phyloP scores from a whole-genome alignment of 495 filamentous ascomycete genomes.

The Penicillium herquei region DNA sequence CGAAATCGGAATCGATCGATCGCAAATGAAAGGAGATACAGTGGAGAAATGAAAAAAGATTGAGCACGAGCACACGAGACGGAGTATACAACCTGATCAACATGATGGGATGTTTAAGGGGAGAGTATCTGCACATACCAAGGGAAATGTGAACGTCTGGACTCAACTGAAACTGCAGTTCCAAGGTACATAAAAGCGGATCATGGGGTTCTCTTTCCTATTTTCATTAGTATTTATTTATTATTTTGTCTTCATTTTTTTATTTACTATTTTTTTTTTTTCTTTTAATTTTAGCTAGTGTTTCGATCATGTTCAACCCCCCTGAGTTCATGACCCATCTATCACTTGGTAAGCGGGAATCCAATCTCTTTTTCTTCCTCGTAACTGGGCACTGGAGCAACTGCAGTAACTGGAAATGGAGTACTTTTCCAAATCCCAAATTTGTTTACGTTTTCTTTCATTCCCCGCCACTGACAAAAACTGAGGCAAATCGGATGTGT shows the following conservation, averaged over 20 bases:
- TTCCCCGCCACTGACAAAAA: background rate
- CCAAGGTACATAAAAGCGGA: background rate
- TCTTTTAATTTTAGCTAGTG: background rate
- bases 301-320: background rate
- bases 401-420: too few species aligned
- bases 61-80: background rate
- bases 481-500: conserved; percentile 11
- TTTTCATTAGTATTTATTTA: background rate
- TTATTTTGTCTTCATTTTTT: too few species aligned
- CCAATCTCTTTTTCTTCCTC: too few species aligned
- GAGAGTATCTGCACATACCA: too few species aligned
- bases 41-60: conserved; percentile 1
- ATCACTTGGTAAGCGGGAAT: too few species aligned
- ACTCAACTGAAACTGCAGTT: background rate
- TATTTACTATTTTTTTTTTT: too few species aligned
- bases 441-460: conserved; percentile 3
- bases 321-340: background rate
- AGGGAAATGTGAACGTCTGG: background rate
- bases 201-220: background rate
- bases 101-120: background rate
- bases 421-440: too few species aligned
- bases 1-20: conserved; percentile 27
- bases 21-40: conserved; percentile 9
- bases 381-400: too few species aligned
- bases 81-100: background rate